Base-by-base conservation (phyloP, 805 yeast species). In the Schwanniomyces occidentalis region DNA sequence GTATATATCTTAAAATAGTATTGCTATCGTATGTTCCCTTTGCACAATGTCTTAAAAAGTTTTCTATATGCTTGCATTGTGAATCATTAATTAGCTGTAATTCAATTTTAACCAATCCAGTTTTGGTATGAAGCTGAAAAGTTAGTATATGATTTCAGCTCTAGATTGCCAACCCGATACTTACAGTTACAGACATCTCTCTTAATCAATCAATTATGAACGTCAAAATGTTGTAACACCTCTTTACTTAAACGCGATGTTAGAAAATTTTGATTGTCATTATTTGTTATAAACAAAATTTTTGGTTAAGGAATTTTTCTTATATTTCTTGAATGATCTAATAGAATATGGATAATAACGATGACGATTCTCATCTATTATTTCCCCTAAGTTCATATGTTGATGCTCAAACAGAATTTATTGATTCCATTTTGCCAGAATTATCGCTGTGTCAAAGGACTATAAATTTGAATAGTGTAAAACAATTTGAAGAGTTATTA, bases 401-500 rank as follows among this genome's bases (percentile, higher is more conserved):
- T 7, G 14, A 27, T 16, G n/a, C 30, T 6, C 30, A 27, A 16
- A 8, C n/a, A 16, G 30, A 27, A 20, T 40, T 52, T 14, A 34
- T 47, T 3, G 56, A 57, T 27, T 51, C 33, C 46, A 37, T 52
- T 17, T 36, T 58, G 5, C 54, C 52, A 5, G 62, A 56, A 9
- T 16, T 39, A 16, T 30, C 34, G 15, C 29, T 13, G 27, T 34
- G 7, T 29, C 30, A 14, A 16, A 26, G 8, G 19, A 15, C 39
- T 15, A 41, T 50, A 28, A 56, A 61, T 31, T 44, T 63, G 35
- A 52, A 53, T 38, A 57, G 56, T 31, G 41, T 52, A 10, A 40
- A 48, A 18, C 60, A 56, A 34, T 44, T 63, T 34, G 65, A 63
- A 34, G 48, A 46, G 21, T 42, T 63, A 20, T 48, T 63, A 18